phyloP scores from a whole-genome alignment of 164 flowering plant species.

The Nymphaea colorata region DNA sequence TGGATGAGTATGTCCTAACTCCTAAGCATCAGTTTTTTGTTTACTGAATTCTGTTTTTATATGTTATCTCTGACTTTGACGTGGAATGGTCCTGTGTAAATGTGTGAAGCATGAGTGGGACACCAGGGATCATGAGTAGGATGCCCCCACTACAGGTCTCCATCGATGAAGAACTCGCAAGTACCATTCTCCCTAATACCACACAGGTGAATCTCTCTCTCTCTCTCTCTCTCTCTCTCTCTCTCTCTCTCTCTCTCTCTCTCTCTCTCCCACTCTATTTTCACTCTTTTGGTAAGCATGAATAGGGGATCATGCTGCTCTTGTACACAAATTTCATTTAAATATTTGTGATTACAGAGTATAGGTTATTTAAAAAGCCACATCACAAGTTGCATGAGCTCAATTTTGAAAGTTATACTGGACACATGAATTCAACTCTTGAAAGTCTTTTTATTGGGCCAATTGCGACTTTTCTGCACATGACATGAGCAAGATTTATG shows the following conservation, averaged over 20 bases:
- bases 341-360: not conserved
- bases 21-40: not conserved
- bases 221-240: not conserved
- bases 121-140: not conserved
- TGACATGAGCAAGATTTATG: too few relatives aligned
- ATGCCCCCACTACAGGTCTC: not conserved
- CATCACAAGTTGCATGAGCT: too few relatives aligned
- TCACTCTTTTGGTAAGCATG: not conserved
- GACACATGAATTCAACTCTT: too few relatives aligned
- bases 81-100: not conserved
- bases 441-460: too few relatives aligned
- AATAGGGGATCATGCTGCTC: not conserved
- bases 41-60: not conserved
- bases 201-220: not conserved
- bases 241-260: too few relatives aligned
- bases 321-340: not conserved
- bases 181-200: not conserved
- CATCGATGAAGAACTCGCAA: not conserved
- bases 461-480: too few relatives aligned
- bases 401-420: too few relatives aligned
- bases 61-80: not conserved
- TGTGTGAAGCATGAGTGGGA: not conserved
- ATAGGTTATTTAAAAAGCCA: not conserved
- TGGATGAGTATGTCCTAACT: not conserved
- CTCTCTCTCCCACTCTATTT: too few relatives aligned